Evolutionary conservation across 768 basidiomycete species (phyloP).

Genomic region (Tulasnella sp.): DNA sequence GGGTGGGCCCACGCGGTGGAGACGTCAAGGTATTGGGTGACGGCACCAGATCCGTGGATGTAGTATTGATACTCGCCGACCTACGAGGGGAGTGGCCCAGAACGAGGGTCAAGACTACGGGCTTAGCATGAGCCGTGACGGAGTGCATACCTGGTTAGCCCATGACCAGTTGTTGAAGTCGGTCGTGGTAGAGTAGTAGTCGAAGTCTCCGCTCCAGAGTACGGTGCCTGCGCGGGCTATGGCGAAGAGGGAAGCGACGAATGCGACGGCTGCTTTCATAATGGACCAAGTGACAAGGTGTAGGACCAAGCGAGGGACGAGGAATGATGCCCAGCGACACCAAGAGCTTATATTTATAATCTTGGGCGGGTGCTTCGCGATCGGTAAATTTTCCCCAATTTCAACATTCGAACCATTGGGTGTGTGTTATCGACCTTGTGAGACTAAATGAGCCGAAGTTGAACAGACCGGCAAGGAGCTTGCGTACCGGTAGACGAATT

Average conservation of each 20-base stretch:
- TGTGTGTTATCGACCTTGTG: no score
- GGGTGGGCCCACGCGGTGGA: slow-evolving; percentile 57
- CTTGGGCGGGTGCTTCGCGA: not conserved
- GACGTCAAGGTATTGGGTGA: slow-evolving; percentile 53
- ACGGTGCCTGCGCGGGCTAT: slow-evolving; percentile 49
- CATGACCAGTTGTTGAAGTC: slow-evolving; percentile 48
- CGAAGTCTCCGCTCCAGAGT: slow-evolving; percentile 42
- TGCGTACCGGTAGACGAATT: not conserved
- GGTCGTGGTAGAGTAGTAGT: not conserved
- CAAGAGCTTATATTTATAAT: not conserved
- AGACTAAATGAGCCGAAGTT: not conserved
- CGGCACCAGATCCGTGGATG: slow-evolving; percentile 54
- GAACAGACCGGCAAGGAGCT: not conserved
- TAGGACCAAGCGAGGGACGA: not conserved
- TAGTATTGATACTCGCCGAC: slow-evolving; percentile 35
- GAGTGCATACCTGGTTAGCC: slow-evolving; percentile 52
- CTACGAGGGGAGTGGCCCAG: not conserved
- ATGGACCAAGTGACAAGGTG: not conserved
- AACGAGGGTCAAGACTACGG: not conserved
- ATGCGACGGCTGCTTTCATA: slow-evolving; percentile 32
- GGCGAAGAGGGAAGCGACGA: slow-evolving; percentile 33
- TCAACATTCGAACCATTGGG: not conserved
- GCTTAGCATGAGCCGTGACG: not conserved
- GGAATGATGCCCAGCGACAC: not conserved
- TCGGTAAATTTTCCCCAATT: not conserved